Base-by-base conservation (phyloP, 805 yeast species). In the Alloascoidea hylecoeti region DNA sequence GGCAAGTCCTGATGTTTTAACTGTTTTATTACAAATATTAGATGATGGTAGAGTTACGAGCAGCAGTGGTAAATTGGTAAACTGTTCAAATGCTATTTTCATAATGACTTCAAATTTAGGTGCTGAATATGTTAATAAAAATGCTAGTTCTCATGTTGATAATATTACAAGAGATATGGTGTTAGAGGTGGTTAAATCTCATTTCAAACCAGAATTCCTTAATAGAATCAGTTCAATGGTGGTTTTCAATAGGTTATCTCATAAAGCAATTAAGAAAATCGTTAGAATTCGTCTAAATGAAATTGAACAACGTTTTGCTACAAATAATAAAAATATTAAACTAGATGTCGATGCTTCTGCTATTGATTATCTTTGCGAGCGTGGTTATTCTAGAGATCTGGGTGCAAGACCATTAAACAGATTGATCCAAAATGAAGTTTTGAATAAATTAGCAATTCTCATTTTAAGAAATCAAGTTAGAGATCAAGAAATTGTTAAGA, bases 41-140 rank as follows among this genome's bases (percentile, higher is more conserved):
- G 98, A 92, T 53, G 98, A 92, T 60, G 98, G 98, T 54, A 77
- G 96, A 60, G 77, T 92, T 44, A 85, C 96, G 13, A 81, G 95
- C 14, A 84, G 95, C 39, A 85, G 82, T 53, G 98, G 98, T 53
- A 88, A 89, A 51, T 75, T 85, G 30, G 79, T 92, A 49, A 88
- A 88, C 62, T 89, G 95, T 47, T 79, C 96, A 37, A 92, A 92
- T 58, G 72, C 86, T 37, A 85, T 92, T 47, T 72, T 92, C 45
- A 89, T 92, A 47, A 84, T 92, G 96, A 92, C 98, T 0, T 89
- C 97, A 17, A 92, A 92, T 59, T 72, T 92, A 52, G 98, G 98
- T 45, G 97, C 98, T 5, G 86, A 85, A 55, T 85, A 66, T 53
- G 80, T 92, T 58, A 76, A 74, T 52, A 69, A 78, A 2, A 77